These are phyloP conservation scores for Pyronema omphalodes DNA, from an alignment of 495 filamentous ascomycete genomes.

Conservation along the genomic window DNA sequence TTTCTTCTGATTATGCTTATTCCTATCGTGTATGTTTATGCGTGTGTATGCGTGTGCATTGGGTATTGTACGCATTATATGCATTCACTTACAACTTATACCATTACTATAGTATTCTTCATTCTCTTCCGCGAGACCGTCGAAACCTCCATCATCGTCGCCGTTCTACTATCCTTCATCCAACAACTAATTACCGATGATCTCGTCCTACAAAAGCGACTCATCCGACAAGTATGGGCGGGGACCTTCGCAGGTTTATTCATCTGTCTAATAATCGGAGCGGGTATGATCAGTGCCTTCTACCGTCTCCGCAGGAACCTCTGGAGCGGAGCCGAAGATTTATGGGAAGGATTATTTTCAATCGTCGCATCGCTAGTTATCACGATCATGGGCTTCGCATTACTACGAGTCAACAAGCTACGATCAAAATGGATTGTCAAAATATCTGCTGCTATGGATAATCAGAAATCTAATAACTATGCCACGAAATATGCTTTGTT, in stretches of 20 bases:
- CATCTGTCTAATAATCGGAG: slow-evolving; percentile 40
- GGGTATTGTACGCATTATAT: too few species aligned
- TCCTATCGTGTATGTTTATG: too few species aligned
- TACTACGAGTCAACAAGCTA: slow-evolving; percentile 55
- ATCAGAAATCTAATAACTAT: slow-evolving; percentile 34
- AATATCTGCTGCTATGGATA: slow-evolving; percentile 37
- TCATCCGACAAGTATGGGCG: slow-evolving; percentile 31
- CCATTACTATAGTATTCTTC: slow-evolving; percentile 55
- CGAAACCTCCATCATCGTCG: slow-evolving; percentile 50
- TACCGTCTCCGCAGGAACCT: slow-evolving; percentile 39
- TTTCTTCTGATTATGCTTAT: too few species aligned
- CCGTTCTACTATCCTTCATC: slow-evolving; percentile 50
- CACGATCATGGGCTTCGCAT: slow-evolving; percentile 48
- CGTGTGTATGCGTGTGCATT: too few species aligned
- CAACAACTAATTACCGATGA: slow-evolving; percentile 34
- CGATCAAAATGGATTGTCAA: slow-evolving; percentile 53
- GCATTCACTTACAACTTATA: too few species aligned
- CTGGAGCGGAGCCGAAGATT: slow-evolving; percentile 39
- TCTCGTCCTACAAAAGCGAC: slow-evolving; percentile 9
- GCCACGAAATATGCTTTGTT: slow-evolving; percentile 49
- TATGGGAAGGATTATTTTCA: slow-evolving; percentile 52
- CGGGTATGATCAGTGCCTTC: slow-evolving; percentile 47
- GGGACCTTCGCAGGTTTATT: slow-evolving; percentile 37
- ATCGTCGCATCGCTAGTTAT: slow-evolving; percentile 47
- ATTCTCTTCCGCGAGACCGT: slow-evolving; percentile 54